phyloP scores from a whole-genome alignment of 1,284 basidiomycete genomes.

The Boletus hoseneyae region DNA sequence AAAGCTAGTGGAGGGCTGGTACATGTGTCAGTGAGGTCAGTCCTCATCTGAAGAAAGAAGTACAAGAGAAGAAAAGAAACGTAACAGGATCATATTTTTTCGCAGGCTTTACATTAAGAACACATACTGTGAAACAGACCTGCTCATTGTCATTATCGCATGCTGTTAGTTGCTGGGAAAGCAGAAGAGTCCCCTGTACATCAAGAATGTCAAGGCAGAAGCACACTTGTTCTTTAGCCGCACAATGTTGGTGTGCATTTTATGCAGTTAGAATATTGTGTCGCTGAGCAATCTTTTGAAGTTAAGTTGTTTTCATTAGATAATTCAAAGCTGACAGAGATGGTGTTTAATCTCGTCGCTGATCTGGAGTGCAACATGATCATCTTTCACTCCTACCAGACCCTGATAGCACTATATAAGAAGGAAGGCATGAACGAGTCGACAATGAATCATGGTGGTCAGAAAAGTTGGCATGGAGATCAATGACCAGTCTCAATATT shows the following conservation, averaged over 20 bases:
- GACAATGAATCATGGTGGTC: slow-evolving; percentile 57
- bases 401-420: slow-evolving; percentile 74
- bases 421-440: slow-evolving; percentile 40
- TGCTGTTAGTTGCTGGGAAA: slow-evolving; percentile 97
- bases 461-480: slow-evolving; percentile 59
- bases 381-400: slow-evolving; percentile 93
- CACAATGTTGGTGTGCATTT: neutral
- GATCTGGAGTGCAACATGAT: slow-evolving; percentile 95
- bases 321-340: slow-evolving; percentile 91
- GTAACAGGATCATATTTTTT: slow-evolving; percentile 90
- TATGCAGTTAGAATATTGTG: neutral
- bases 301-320: slow-evolving; percentile 80
- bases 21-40: too few species aligned
- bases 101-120: slow-evolving; percentile 94
- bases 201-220: slow-evolving; percentile 89
- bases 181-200: slow-evolving; percentile 96
- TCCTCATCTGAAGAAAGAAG: too few species aligned
- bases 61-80: too few species aligned
- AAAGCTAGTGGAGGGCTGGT: too few species aligned
- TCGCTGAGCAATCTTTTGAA: slow-evolving; percentile 57
- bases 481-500: slow-evolving; percentile 63
- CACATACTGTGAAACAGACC: slow-evolving; percentile 90
- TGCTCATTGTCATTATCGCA: slow-evolving; percentile 87
- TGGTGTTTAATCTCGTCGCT: slow-evolving; percentile 98
- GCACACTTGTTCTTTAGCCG: slow-evolving; percentile 75